A percentile compares a stretch with the other conserved stretches of the same genome.
Evolutionary conservation across 805 yeast genomes (phyloP).

Genomic region (Debaryomyces hansenii): DNA sequence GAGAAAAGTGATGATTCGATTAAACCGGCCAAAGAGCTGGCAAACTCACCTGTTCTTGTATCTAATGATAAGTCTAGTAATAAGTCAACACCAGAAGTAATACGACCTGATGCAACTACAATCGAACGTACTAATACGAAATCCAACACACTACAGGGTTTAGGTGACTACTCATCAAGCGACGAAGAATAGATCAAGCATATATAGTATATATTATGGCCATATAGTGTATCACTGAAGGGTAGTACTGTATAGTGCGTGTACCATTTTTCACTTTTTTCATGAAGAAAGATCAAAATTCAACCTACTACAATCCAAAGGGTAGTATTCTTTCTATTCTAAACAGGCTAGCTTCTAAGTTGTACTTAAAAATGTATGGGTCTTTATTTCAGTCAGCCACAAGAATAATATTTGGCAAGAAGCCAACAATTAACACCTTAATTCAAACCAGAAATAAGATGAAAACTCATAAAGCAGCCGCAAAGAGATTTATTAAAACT

Average conservation of each 20-base stretch:
- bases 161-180: conserved; percentile 10
- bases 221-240: neutral
- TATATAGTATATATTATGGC: neutral
- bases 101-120: too few species aligned
- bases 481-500: conserved; percentile 80
- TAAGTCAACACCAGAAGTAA: neutral
- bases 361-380: conserved; percentile 3
- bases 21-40: too few species aligned
- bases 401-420: conserved; percentile 12
- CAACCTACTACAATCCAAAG: neutral
- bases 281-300: neutral
- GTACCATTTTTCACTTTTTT: neutral
- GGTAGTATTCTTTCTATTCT: neutral
- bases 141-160: neutral
- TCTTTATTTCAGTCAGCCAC: conserved; percentile 1
- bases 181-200: conserved; percentile 7
- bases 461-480: conserved; percentile 85
- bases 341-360: too few species aligned
- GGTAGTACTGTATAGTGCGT: neutral
- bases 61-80: neutral
- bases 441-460: conserved; percentile 47
- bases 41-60: neutral
- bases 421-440: conserved; percentile 21
- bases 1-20: too few species aligned
- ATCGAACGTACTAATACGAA: too few species aligned